These are phyloP conservation scores for Xylaria sp. DNA, from an alignment of 2,329 filamentous ascomycete genomes.

Conservation along the genomic window DNA sequence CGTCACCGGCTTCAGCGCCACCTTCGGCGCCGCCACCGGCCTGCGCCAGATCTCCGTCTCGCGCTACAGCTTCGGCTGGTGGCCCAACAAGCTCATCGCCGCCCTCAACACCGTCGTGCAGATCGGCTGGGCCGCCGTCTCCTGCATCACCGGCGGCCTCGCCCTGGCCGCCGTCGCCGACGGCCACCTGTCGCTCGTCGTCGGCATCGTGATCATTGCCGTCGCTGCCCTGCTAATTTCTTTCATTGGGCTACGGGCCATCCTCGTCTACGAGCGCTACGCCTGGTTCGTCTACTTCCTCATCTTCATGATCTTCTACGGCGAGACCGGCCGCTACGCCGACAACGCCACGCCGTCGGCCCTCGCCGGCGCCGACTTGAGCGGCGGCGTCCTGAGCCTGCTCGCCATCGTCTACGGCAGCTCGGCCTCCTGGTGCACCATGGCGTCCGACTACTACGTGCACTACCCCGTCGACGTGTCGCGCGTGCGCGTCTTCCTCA, in stretches of 20 bases:
- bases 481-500: slow-evolving; percentile 49
- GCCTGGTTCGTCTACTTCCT: slow-evolving; percentile 52
- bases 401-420: slow-evolving; percentile 51
- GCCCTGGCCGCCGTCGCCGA: slow-evolving; percentile 50
- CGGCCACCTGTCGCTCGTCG: slow-evolving; percentile 48
- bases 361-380: slow-evolving; percentile 42
- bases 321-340: slow-evolving; percentile 46
- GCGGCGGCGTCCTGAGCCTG: slow-evolving; percentile 45
- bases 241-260: slow-evolving; percentile 52
- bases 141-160: slow-evolving; percentile 54
- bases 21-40: slow-evolving; percentile 52
- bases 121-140: slow-evolving; percentile 55
- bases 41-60: slow-evolving; percentile 54
- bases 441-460: slow-evolving; percentile 49
- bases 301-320: slow-evolving; percentile 54
- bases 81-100: slow-evolving; percentile 53
- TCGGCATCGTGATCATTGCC: slow-evolving; percentile 57
- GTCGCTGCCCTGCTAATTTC: slow-evolving; percentile 53
- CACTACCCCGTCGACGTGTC: slow-evolving; percentile 51
- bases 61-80: slow-evolving; percentile 54
- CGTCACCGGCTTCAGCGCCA: slow-evolving; percentile 53
- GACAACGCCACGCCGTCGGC: slow-evolving; percentile 42
- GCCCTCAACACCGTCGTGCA: slow-evolving; percentile 52
- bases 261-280: slow-evolving; percentile 54
- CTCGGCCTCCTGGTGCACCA: slow-evolving; percentile 52